phyloP scores from a whole-genome alignment of 306 rosid species.

The Quercus robur region DNA sequence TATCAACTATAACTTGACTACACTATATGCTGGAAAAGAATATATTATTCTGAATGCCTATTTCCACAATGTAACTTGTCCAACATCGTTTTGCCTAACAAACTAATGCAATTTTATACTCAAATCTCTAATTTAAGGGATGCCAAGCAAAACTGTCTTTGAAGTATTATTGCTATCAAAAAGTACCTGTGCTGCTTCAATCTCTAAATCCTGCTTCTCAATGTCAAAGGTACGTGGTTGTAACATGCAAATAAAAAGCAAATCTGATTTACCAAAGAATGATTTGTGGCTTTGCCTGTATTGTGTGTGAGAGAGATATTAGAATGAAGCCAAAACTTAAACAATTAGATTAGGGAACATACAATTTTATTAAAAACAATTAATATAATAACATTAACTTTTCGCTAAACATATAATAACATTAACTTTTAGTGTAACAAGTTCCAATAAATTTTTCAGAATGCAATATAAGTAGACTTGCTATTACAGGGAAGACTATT shows the following conservation, averaged over 20 bases:
- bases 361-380: neutral
- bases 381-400: neutral
- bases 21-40: neutral
- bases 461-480: neutral
- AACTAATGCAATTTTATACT: neutral
- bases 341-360: neutral
- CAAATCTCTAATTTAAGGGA: neutral
- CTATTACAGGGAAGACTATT: neutral
- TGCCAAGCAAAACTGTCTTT: neutral
- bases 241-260: constrained; percentile 72
- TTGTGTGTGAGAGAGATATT: neutral
- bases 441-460: neutral
- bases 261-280: constrained; percentile 67
- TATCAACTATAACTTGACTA: neutral
- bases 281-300: constrained; percentile 72
- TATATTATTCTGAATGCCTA: neutral
- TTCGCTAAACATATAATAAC: neutral
- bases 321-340: neutral
- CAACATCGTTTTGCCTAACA: neutral
- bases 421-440: neutral
- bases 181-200: constrained; percentile 73
- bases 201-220: constrained; percentile 57
- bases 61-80: neutral
- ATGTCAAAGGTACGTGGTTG: constrained; percentile 59
- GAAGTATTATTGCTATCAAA: neutral